A percentile compares a stretch with the other conserved stretches of the same genome.
Conservation (phyloP, 768 basidiomycete species). For the Tylopilus subfusipes region DNA sequence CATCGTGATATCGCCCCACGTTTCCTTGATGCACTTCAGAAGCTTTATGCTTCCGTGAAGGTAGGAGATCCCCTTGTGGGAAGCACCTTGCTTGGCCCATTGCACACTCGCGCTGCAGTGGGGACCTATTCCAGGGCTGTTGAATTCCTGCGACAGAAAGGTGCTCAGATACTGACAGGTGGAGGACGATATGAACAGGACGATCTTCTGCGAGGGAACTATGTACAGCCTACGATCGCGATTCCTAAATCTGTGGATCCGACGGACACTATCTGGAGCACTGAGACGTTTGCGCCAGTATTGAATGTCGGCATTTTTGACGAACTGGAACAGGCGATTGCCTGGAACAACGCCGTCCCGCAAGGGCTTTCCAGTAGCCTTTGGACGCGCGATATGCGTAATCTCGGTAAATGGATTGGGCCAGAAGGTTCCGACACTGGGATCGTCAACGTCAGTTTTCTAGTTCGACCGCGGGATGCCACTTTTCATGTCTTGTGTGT, state of each 20-base stretch:
- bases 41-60: constrained; percentile 64
- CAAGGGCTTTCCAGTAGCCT: constrained; percentile 90
- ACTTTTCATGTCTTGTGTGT: constrained; percentile 4
- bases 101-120: constrained; percentile 74
- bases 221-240: constrained; percentile 84
- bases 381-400: constrained; percentile 83
- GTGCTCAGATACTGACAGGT: constrained; percentile 77
- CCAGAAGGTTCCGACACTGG: constrained; percentile 87
- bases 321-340: constrained; percentile 79
- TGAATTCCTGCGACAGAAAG: constrained; percentile 53
- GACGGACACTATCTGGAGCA: constrained; percentile 62
- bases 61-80: constrained; percentile 84
- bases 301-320: constrained; percentile 85
- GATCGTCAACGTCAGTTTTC: constrained; percentile 75
- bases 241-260: constrained; percentile 57
- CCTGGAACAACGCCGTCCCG: constrained; percentile 86
- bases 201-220: constrained; percentile 69
- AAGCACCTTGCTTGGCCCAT: constrained; percentile 77
- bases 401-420: constrained; percentile 90
- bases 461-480: not conserved
- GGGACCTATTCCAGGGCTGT: constrained; percentile 61
- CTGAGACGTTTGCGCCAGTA: constrained; percentile 87
- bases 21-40: constrained; percentile 73
- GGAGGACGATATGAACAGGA: constrained; percentile 52
- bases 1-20: constrained; percentile 74